phyloP scores from a whole-genome alignment of 805 yeast genomes.

The Blastobotrys terrestris region DNA sequence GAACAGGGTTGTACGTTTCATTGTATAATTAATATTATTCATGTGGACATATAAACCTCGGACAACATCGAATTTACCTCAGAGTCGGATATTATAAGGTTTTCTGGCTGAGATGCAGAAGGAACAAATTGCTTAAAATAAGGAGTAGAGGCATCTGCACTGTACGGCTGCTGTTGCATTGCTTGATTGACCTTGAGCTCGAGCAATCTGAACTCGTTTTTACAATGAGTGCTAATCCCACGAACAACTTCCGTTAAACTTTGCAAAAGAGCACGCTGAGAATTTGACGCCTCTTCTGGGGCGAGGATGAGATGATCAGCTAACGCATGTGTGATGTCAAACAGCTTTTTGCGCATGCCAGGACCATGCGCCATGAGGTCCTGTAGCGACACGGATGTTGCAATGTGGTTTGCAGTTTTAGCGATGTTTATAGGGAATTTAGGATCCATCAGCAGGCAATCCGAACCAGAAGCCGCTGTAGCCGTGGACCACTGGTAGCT shows the following conservation, averaged over 20 bases:
- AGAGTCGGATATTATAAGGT: background rate
- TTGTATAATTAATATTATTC: too few species aligned
- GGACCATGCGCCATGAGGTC: conserved; percentile 10
- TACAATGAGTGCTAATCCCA: background rate
- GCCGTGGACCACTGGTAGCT: conserved; percentile 1
- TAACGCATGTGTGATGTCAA: conserved; percentile 7
- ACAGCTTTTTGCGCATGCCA: conserved; percentile 11
- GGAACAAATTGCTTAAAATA: background rate
- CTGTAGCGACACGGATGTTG: conserved; percentile 6
- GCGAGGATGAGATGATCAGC: background rate
- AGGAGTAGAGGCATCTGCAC: background rate
- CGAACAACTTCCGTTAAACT: background rate
- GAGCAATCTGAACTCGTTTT: background rate
- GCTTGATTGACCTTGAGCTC: background rate
- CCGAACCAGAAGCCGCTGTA: background rate
- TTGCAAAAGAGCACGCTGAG: background rate
- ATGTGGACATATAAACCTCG: background rate
- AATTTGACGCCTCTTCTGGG: background rate
- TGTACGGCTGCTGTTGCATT: background rate
- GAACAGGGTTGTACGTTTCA: too few species aligned
- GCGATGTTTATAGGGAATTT: conserved; percentile 7
- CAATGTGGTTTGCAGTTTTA: conserved; percentile 2
- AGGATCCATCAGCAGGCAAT: background rate
- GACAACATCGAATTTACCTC: background rate
- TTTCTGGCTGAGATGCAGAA: background rate